phyloP scores from a whole-genome alignment of 371 early-diverging fungal species.

The Lichtheimia hyalospora region DNA sequence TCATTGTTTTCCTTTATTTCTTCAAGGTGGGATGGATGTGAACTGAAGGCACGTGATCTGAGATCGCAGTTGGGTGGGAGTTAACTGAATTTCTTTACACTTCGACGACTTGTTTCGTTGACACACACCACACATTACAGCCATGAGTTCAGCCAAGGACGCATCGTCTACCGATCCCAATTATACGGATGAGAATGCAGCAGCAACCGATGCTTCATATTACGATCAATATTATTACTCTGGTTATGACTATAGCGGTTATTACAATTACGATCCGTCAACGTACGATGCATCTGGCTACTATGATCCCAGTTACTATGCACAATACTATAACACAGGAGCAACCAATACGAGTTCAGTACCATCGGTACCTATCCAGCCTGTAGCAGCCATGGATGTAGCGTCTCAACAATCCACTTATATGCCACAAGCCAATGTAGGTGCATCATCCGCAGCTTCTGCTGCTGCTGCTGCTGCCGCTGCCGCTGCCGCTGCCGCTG shows the following conservation, averaged over 20 bases:
- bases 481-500: neutral
- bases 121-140: no score
- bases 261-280: constrained; percentile 20
- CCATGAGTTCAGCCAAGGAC: no score
- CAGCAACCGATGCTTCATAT: constrained; percentile 13
- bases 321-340: constrained; percentile 26
- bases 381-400: constrained; percentile 1
- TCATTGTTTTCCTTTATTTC: no score
- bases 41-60: no score
- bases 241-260: constrained; percentile 31
- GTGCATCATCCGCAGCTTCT: neutral
- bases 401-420: constrained; percentile 4
- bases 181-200: neutral
- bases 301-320: constrained; percentile 36
- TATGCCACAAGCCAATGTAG: neutral
- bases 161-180: no score
- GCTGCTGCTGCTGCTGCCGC: neutral
- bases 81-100: no score
- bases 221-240: constrained; percentile 23
- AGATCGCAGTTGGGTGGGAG: no score
- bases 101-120: no score
- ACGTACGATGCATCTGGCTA: constrained; percentile 13
- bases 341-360: neutral
- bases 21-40: no score
- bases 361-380: neutral